Conservation (phyloP, 441 rosid genomes). For the Adansonia grandidieri region DNA sequence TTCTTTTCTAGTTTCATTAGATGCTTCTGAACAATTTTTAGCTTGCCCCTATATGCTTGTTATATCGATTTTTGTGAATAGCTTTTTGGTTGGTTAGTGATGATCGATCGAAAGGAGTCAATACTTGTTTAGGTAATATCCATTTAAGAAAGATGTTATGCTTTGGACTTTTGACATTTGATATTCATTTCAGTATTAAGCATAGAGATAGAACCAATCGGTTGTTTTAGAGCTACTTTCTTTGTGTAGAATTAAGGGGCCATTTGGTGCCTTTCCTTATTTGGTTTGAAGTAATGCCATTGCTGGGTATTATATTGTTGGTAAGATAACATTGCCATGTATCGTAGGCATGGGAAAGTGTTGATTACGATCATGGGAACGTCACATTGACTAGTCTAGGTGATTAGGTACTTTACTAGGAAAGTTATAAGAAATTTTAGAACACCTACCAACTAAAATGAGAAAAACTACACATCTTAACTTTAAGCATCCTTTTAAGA, state of each 20-base stretch:
- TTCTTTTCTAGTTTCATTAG: neutral
- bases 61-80: neutral
- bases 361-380: neutral
- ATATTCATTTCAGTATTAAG: neutral
- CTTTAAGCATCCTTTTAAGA: conserved; percentile 2
- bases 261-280: neutral
- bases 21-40: neutral
- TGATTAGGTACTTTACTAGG: conserved; percentile 6
- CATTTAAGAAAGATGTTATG: conserved; percentile 3
- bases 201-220: neutral
- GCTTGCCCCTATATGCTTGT: neutral
- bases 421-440: neutral
- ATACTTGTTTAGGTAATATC: conserved; percentile 6
- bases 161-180: neutral
- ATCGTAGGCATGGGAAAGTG: neutral
- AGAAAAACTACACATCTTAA: neutral
- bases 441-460: neutral
- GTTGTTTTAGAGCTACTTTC: neutral
- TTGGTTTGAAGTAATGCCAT: neutral
- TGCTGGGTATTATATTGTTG: neutral
- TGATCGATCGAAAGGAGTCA: neutral
- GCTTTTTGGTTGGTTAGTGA: neutral
- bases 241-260: neutral
- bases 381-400: neutral
- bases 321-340: neutral